Conservation (phyloP, 352 stramenopile genomes). For the Phytopythium kandeliae region DNA sequence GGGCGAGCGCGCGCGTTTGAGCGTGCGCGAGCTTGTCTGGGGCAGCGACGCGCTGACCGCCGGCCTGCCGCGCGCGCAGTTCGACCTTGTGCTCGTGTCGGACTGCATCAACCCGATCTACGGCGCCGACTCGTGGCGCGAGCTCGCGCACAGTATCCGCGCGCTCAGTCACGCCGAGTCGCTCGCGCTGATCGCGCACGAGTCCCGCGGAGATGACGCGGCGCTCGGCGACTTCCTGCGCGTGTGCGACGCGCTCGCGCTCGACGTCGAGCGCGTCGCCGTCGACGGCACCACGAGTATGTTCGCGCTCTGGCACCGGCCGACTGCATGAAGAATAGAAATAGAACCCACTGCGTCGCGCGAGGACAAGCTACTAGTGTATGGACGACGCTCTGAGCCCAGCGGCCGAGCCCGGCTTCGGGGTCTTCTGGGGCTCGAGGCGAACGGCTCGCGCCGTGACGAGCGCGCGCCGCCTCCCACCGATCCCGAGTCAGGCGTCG, state of each 20-base stretch:
- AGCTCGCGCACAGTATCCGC: constrained; percentile 62
- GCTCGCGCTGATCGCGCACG: constrained; percentile 65
- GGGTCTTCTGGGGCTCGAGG: constrained; percentile 2
- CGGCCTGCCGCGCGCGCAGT: constrained; percentile 21
- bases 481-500: not conserved
- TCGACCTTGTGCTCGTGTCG: constrained; percentile 67
- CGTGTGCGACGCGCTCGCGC: constrained; percentile 27
- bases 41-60: constrained; percentile 16
- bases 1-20: constrained; percentile 28
- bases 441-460: constrained; percentile 2
- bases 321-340: constrained; percentile 1
- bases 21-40: constrained; percentile 60
- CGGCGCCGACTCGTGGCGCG: constrained; percentile 69
- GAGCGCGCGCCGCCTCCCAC: constrained; percentile 2
- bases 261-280: constrained; percentile 39
- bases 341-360: not conserved
- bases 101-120: constrained; percentile 88
- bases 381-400: not conserved
- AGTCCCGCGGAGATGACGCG: constrained; percentile 66
- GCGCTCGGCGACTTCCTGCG: constrained; percentile 63
- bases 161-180: constrained; percentile 46
- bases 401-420: not conserved
- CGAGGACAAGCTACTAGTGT: not conserved
- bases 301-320: constrained; percentile 40
- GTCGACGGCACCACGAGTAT: constrained; percentile 36